phyloP scores from a whole-genome alignment of 169 alveolate genomes.

The Theileria equi region DNA sequence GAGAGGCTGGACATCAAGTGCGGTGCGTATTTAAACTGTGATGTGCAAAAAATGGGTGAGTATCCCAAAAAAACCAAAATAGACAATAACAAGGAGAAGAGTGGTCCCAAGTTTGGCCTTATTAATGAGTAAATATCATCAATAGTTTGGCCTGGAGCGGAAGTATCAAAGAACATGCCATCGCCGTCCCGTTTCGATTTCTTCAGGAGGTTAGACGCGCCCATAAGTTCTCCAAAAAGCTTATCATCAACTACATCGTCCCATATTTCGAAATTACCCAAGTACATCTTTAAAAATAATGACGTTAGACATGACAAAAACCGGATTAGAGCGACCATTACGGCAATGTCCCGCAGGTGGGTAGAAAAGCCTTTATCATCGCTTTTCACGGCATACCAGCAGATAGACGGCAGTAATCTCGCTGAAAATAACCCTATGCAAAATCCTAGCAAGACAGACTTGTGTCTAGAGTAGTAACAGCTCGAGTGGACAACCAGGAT shows the following conservation, averaged over 20 bases:
- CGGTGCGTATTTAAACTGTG: background rate
- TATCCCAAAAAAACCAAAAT: background rate
- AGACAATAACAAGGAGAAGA: background rate
- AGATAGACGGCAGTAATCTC: slow-evolving; percentile 6
- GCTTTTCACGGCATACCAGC: background rate
- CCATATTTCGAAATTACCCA: background rate
- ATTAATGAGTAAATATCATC: background rate
- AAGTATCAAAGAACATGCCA: no score
- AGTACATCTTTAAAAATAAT: background rate
- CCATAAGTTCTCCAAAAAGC: no score
- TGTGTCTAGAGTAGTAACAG: background rate
- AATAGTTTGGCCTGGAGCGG: background rate
- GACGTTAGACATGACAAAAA: background rate
- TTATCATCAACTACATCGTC: no score
- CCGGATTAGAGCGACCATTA: background rate
- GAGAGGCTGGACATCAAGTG: background rate
- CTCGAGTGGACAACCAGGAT: slow-evolving; percentile 11
- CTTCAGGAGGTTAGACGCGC: no score
- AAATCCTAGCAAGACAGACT: background rate
- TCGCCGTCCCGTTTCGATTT: no score
- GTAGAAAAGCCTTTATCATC: background rate
- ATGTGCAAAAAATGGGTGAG: background rate
- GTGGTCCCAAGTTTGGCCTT: background rate
- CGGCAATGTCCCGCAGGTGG: background rate
- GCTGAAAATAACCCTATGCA: background rate